A percentile compares a stretch with the other conserved stretches of the same genome.
Conservation (phyloP, 2,329 filamentous ascomycete species). For the Fusarium euwallaceae region DNA sequence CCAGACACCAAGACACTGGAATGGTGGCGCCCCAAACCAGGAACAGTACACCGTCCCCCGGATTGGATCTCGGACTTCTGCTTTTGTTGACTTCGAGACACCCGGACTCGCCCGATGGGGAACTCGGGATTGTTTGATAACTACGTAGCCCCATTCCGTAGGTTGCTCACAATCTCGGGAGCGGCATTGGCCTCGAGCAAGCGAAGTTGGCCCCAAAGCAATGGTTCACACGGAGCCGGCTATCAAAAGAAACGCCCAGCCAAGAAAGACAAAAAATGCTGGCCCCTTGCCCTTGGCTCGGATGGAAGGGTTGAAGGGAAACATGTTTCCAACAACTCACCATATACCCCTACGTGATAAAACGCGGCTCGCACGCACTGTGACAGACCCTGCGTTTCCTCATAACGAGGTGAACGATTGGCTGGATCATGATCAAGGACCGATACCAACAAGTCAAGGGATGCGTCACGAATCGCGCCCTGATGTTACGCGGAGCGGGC, state of each 20-base stretch:
- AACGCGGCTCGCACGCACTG: slow-evolving; percentile 37
- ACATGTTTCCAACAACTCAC: slow-evolving; percentile 34
- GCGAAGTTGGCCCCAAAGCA: slow-evolving; percentile 28
- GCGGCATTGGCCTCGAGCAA: slow-evolving; percentile 35
- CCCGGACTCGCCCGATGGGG: slow-evolving; percentile 37
- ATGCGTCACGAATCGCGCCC: slow-evolving; percentile 42
- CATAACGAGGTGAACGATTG: slow-evolving; percentile 30
- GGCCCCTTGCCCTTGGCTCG: slow-evolving; percentile 27
- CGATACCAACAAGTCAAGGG: slow-evolving; percentile 42
- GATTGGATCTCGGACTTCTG: slow-evolving; percentile 14
- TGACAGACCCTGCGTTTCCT: slow-evolving; percentile 26
- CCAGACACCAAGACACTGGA: slow-evolving; percentile 23
- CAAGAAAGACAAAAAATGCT: slow-evolving; percentile 11
- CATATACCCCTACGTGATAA: slow-evolving; percentile 20
- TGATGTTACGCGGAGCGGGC: slow-evolving; percentile 31
- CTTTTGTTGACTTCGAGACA: slow-evolving; percentile 33
- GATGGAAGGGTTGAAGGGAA: slow-evolving; percentile 40
- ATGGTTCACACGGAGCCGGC: slow-evolving; percentile 17
- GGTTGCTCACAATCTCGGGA: slow-evolving; percentile 34
- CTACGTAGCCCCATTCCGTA: not conserved
- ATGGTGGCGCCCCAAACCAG: slow-evolving; percentile 38
- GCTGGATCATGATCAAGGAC: slow-evolving; percentile 32
- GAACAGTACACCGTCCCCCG: slow-evolving; percentile 22
- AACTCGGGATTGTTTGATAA: slow-evolving; percentile 28
- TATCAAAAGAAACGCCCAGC: slow-evolving; percentile 8